These are phyloP conservation scores for Hansenula anomala DNA, from an alignment of 1,139 yeast genomes.

Conservation along the genomic window DNA sequence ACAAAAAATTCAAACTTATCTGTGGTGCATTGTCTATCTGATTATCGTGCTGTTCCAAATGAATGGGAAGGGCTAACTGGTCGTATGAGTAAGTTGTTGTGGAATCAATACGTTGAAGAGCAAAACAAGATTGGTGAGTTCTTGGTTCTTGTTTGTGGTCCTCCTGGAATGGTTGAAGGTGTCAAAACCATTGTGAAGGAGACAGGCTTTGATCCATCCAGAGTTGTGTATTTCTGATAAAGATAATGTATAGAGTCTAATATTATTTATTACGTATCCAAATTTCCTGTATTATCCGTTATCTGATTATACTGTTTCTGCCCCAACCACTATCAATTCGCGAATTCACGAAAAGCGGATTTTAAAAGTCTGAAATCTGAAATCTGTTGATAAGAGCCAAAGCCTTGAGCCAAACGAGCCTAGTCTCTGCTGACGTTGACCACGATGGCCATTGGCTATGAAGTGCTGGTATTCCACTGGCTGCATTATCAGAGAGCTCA, in stretches of 20 bases:
- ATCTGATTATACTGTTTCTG: too few species aligned
- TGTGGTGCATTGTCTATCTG: conserved; percentile 41
- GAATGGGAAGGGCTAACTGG: conserved; percentile 36
- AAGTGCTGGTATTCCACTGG: too few species aligned
- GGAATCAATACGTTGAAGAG: conserved; percentile 13
- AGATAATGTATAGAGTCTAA: too few species aligned
- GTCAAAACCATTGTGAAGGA: conserved; percentile 32
- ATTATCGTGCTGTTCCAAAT: conserved; percentile 27
- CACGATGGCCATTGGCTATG: too few species aligned
- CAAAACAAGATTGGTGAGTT: conserved; percentile 13
- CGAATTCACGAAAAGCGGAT: too few species aligned
- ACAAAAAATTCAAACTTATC: conserved; percentile 38
- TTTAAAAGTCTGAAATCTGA: too few species aligned
- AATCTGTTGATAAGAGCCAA: neutral
- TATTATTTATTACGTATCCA: too few species aligned
- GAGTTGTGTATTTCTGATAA: conserved; percentile 18
- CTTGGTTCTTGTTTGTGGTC: conserved; percentile 43
- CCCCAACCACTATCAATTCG: too few species aligned
- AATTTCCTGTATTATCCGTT: too few species aligned
- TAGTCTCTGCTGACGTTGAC: too few species aligned
- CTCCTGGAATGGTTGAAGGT: conserved; percentile 45
- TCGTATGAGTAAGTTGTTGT: conserved; percentile 10
- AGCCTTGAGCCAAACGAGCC: neutral
- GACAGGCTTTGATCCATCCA: conserved; percentile 10
- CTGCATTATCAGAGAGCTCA: too few species aligned